A percentile compares a stretch with the other conserved stretches of the same genome.
phyloP scores from a whole-genome alignment of 2,329 filamentous ascomycete species.

The Aspergillus bombycis region DNA sequence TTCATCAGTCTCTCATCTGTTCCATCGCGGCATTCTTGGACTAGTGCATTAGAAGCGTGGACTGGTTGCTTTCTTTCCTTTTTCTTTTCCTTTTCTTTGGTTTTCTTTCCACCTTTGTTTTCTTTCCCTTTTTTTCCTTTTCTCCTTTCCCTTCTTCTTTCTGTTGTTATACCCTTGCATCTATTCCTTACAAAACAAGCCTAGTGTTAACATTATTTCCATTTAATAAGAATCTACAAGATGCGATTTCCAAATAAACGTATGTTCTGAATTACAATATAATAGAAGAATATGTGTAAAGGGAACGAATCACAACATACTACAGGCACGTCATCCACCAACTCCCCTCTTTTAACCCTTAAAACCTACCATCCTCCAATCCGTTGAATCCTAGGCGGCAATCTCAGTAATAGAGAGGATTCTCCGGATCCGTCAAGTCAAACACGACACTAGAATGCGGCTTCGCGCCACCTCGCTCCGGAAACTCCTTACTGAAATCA shows the following conservation, averaged over 20 bases:
- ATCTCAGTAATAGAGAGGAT: constrained; percentile 44
- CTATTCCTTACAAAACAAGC: background rate
- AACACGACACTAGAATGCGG: constrained; percentile 61
- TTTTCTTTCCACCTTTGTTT: background rate
- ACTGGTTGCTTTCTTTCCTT: too few species aligned
- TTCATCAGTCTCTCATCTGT: background rate
- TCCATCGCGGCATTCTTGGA: background rate
- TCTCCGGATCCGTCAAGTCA: constrained; percentile 58
- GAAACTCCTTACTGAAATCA: constrained; percentile 59
- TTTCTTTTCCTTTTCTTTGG: background rate
- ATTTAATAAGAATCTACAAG: background rate
- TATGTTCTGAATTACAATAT: background rate
- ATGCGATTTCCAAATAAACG: background rate
- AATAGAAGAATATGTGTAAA: background rate
- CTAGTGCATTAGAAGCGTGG: background rate
- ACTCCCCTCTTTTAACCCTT: background rate
- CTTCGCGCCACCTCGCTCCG: constrained; percentile 59
- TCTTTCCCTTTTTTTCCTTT: background rate
- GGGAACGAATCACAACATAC: background rate
- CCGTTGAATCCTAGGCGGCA: too few species aligned
- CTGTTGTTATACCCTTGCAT: background rate
- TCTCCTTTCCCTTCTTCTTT: background rate
- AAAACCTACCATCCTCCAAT: background rate
- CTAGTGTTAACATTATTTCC: background rate
- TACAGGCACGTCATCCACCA: background rate